Base-by-base conservation (phyloP, 305 asterid genomes). In the Plantago coronopus region DNA sequence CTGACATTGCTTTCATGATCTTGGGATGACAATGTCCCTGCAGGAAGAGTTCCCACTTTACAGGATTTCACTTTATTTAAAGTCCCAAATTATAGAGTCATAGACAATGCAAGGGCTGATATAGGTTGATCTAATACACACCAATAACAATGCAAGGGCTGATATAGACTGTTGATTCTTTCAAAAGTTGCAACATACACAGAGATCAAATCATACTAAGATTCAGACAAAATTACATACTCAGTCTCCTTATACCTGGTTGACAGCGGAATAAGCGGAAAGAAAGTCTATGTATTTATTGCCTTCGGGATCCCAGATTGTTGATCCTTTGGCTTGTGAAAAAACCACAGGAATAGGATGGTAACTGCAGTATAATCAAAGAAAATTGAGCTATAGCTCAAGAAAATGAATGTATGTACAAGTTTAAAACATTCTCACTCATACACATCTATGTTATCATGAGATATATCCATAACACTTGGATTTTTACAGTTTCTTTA, bases 11-110 rank as follows among this genome's bases (percentile, higher is more conserved):
- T 73, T 82, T 81, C 82, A 83, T 70, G 77, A 93, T 85, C 80
- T 78, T 89, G 17, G 97, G 96, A 79, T 93, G 99, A 62, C 96
- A 78, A 66, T 93, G 99, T 62, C 99, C 99, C 97, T 89, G 78
- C 73, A 78, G 47, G 58, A 69, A 68, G 48, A 66, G 17, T 38
- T 43, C 40, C 64, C 15, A 34, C 64, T 46, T 62, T 48, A 47
- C 31, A 34, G 12, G 40, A 34, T 34, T 5, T 34, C 40, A 34
- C 1, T 34, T 34, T 9, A 34, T 34, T 34, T 34, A 34, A 34
- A 0, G 40, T 34, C 40, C 40, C 40, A 8, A 7, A 8, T 34
- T 34, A 34, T 7, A 34, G 40, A n/a, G n/a, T n/a, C n/a, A n/a
- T n/a, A n/a, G n/a, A n/a, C n/a, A n/a, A n/a, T n/a, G 40, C 40